Conservation (phyloP, 768 basidiomycete genomes). For the Trichaptum fuscoviolaceum region DNA sequence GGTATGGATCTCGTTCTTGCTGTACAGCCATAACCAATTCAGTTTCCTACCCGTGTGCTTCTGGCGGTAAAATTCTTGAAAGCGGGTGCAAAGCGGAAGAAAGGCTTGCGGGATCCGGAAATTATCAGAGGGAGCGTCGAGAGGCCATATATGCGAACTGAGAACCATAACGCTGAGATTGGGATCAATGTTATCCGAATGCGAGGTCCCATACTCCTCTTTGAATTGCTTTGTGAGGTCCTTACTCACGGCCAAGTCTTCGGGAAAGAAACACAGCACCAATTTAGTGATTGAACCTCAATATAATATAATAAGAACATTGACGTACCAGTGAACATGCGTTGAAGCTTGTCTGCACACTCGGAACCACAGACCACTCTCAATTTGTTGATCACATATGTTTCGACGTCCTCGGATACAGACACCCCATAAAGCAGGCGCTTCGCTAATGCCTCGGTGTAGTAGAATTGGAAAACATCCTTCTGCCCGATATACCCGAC, state of each 20-base stretch:
- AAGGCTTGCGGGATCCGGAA: conserved; percentile 89
- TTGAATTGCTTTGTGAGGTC: conserved; percentile 95
- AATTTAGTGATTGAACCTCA: conserved; percentile 7
- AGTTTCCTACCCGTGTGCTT: conserved; percentile 91
- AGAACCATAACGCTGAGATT: conserved; percentile 92
- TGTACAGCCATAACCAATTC: conserved; percentile 98
- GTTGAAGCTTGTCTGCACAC: conserved; percentile 91
- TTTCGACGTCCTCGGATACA: conserved; percentile 92
- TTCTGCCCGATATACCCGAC: conserved; percentile 99
- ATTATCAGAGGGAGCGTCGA: conserved; percentile 71
- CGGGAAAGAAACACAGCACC: background rate
- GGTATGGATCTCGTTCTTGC: conserved; percentile 92
- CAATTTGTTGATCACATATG: conserved; percentile 95
- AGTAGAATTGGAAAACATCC: conserved; percentile 98
- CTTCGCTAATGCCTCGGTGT: conserved; percentile 88
- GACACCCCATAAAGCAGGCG: conserved; percentile 88
- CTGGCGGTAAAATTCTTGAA: conserved; percentile 81
- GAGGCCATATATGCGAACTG: conserved; percentile 94
- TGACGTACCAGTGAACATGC: conserved; percentile 89
- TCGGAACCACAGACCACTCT: conserved; percentile 97
- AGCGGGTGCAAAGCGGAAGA: conserved; percentile 82
- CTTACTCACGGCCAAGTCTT: conserved; percentile 93
- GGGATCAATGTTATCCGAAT: conserved; percentile 74
- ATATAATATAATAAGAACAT: background rate
- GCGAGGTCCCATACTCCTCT: conserved; percentile 68